Conservation (phyloP, 2,329 filamentous ascomycete genomes). For the Fusarium brachygibbosum region DNA sequence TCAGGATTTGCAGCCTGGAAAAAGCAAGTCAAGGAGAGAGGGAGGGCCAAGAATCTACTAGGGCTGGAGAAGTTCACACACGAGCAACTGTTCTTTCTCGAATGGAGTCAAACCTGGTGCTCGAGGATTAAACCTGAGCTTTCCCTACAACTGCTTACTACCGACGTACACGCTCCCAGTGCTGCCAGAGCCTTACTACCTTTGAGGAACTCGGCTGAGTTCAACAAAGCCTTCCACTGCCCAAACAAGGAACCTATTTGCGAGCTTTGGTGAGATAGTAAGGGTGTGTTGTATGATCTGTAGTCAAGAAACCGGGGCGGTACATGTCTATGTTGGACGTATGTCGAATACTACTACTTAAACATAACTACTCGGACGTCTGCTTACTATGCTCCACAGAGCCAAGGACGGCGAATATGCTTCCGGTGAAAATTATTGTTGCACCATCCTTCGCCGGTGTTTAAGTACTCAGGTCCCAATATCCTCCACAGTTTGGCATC, state of each 20-base stretch:
- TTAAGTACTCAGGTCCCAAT: no score
- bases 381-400: no score
- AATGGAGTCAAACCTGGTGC: constrained; percentile 76
- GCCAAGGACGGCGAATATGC: no score
- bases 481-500: no score
- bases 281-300: neutral
- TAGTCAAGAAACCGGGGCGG: neutral
- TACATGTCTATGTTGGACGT: no score
- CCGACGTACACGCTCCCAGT: constrained; percentile 75
- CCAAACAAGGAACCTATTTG: constrained; percentile 74
- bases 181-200: constrained; percentile 73
- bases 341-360: neutral
- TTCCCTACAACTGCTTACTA: constrained; percentile 67
- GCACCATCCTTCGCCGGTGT: no score
- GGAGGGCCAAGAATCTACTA: constrained; percentile 66
- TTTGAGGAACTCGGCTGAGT: constrained; percentile 75
- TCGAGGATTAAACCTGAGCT: constrained; percentile 69
- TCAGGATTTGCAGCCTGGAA: constrained; percentile 76
- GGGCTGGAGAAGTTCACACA: constrained; percentile 73
- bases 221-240: constrained; percentile 76
- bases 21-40: constrained; percentile 64
- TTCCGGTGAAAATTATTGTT: no score
- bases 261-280: constrained; percentile 71
- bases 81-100: constrained; percentile 78
- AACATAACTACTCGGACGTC: neutral